phyloP scores from a whole-genome alignment of 1,139 yeast genomes.

The Protomyces lactucae-debilis region DNA sequence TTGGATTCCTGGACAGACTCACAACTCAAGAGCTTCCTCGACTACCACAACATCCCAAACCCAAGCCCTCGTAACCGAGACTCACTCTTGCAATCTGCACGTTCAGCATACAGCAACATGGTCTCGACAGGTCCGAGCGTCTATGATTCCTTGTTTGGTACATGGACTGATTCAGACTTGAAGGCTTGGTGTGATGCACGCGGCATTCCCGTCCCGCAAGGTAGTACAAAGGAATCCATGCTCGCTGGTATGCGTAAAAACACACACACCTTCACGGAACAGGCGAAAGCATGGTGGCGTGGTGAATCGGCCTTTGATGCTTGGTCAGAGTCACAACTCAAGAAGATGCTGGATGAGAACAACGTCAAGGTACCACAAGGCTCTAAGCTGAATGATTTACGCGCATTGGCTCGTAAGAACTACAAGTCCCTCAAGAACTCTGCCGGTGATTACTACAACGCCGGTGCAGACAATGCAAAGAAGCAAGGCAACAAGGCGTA shows the following conservation, averaged over 20 bases:
- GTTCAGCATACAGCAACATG: conserved; percentile 42
- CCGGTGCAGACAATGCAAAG: conserved; percentile 7
- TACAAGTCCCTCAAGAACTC: conserved; percentile 25
- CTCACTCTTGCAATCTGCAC: conserved; percentile 38
- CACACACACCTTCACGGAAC: conserved; percentile 34
- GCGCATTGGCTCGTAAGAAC: conserved; percentile 20
- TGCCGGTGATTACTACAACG: conserved; percentile 20
- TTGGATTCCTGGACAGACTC: conserved; percentile 50
- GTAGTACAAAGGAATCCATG: conserved; percentile 41
- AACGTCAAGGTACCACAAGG: conserved; percentile 42
- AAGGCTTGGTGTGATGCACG: conserved; percentile 49
- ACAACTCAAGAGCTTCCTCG: conserved; percentile 42
- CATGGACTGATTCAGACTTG: conserved; percentile 48
- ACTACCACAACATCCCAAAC: conserved; percentile 38
- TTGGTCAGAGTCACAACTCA: conserved; percentile 47
- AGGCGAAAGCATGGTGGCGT: conserved; percentile 28
- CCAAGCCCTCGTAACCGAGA: conserved; percentile 33
- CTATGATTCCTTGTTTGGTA: conserved; percentile 46
- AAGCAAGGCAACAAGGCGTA: background rate
- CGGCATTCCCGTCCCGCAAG: conserved; percentile 42
- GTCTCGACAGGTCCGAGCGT: conserved; percentile 41
- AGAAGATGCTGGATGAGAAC: conserved; percentile 48
- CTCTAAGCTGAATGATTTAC: conserved; percentile 39
- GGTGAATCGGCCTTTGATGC: conserved; percentile 40
- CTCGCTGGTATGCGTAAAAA: conserved; percentile 43